These are phyloP conservation scores for Mycena vulgaris DNA, from an alignment of 768 basidiomycete species.

Conservation along the genomic window DNA sequence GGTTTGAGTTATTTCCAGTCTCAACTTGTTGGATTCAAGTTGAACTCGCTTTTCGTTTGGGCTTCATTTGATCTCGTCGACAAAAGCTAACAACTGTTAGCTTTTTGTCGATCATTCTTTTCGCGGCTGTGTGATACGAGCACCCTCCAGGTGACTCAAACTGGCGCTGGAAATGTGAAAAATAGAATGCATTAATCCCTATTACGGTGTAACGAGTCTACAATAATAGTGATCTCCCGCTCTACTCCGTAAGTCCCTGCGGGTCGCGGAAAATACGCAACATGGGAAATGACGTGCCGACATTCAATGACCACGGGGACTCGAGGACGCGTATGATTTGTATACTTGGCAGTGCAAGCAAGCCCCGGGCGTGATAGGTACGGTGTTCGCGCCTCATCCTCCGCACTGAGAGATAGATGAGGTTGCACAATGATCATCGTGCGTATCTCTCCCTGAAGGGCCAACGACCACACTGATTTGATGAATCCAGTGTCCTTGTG, in stretches of 20 bases:
- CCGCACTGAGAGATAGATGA: not conserved
- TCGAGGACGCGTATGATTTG: not conserved
- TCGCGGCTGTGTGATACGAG: no score
- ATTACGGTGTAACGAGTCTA: not conserved
- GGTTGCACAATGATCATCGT: constrained; percentile 16
- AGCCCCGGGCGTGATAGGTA: constrained; percentile 1
- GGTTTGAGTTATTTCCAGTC: no score
- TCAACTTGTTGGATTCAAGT: no score
- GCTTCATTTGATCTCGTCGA: no score
- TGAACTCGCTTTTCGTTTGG: no score
- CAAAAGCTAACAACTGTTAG: no score
- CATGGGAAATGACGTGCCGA: no score
- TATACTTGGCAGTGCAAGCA: not conserved
- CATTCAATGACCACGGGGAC: constrained; percentile 15
- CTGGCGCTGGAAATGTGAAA: no score
- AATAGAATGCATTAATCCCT: not conserved
- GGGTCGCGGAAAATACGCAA: not conserved
- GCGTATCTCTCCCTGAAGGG: constrained; percentile 6
- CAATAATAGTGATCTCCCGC: not conserved
- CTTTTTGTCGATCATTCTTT: no score
- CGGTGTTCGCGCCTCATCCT: constrained; percentile 5
- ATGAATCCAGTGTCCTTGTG: constrained; percentile 6
- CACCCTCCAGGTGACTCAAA: no score
- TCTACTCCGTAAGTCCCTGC: not conserved
- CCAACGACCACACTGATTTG: constrained; percentile 4